Evolutionary conservation across 2,329 filamentous ascomycete species (phyloP).

Genomic region (Beauveria asiatica): DNA sequence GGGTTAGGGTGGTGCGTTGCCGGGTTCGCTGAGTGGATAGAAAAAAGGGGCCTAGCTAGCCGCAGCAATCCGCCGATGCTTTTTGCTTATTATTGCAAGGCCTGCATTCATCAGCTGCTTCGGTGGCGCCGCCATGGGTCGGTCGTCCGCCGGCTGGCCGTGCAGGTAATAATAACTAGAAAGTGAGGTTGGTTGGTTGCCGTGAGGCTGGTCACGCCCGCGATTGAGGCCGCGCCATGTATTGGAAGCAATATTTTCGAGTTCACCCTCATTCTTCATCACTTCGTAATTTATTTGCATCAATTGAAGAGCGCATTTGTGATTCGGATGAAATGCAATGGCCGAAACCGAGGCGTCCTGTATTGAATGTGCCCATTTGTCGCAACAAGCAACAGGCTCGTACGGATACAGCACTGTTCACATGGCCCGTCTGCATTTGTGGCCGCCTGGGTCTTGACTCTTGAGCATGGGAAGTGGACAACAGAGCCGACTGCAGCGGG

Average conservation of each 20-base stretch:
- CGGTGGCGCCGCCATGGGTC: constrained; percentile 1
- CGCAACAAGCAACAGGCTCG: background rate
- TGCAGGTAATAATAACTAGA: background rate
- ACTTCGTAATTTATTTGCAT: background rate
- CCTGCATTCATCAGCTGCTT: constrained; percentile 5
- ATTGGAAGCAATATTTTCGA: background rate
- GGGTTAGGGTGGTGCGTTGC: constrained; percentile 7
- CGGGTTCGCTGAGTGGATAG: background rate
- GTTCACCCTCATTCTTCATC: background rate
- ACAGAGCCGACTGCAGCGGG: background rate
- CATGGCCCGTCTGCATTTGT: background rate
- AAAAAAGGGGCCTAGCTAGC: background rate
- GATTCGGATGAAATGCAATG: background rate
- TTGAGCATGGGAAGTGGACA: background rate
- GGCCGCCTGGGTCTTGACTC: background rate
- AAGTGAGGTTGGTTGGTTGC: background rate
- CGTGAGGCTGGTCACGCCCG: background rate
- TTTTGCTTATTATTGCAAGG: background rate
- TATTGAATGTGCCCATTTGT: background rate
- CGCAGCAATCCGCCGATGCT: background rate
- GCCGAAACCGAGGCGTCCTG: too few species aligned
- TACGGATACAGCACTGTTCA: background rate
- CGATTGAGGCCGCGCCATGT: background rate
- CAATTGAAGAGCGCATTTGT: too few species aligned
- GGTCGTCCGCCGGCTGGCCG: background rate